Percentiles rank a stretch among this genome's conserved stretches.
Evolutionary conservation across 2,329 filamentous ascomycete species (phyloP).

Genomic region (Cordyceps farinosa): DNA sequence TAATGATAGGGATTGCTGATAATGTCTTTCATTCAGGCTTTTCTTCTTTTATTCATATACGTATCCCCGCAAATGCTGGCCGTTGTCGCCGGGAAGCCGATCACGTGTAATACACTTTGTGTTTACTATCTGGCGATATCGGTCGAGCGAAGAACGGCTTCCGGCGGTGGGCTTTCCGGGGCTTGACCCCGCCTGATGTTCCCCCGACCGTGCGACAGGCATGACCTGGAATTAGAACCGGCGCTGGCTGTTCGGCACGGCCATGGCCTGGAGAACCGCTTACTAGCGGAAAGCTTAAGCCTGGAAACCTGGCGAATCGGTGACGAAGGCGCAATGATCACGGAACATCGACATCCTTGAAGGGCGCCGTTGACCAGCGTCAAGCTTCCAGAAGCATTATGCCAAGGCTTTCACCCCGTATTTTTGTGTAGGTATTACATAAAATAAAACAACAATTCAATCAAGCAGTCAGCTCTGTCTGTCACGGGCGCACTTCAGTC

Average conservation of each 20-base stretch:
- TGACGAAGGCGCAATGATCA: neutral
- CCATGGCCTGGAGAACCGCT: neutral
- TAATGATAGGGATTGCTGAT: neutral
- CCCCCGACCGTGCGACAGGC: neutral
- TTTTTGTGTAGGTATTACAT: too few species aligned
- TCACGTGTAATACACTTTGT: constrained; percentile 9
- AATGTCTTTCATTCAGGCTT: neutral
- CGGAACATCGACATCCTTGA: neutral
- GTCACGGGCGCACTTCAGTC: too few species aligned
- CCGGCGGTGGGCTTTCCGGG: constrained; percentile 9
- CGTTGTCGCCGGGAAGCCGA: constrained; percentile 11
- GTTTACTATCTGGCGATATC: constrained; percentile 8
- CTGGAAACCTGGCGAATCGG: neutral
- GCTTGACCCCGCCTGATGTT: neutral
- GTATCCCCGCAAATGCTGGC: neutral
- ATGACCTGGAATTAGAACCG: neutral
- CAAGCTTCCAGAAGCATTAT: too few species aligned
- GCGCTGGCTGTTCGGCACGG: neutral
- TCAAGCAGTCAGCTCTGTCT: too few species aligned
- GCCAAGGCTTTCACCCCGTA: too few species aligned
- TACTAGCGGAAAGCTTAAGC: neutral
- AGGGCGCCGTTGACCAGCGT: too few species aligned
- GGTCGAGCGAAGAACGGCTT: constrained; percentile 3
- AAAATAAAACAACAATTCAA: too few species aligned
- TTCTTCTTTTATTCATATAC: neutral